Evolutionary conservation across 2,329 filamentous ascomycete genomes (phyloP).

Genomic region (Colletotrichum zoysiae): DNA sequence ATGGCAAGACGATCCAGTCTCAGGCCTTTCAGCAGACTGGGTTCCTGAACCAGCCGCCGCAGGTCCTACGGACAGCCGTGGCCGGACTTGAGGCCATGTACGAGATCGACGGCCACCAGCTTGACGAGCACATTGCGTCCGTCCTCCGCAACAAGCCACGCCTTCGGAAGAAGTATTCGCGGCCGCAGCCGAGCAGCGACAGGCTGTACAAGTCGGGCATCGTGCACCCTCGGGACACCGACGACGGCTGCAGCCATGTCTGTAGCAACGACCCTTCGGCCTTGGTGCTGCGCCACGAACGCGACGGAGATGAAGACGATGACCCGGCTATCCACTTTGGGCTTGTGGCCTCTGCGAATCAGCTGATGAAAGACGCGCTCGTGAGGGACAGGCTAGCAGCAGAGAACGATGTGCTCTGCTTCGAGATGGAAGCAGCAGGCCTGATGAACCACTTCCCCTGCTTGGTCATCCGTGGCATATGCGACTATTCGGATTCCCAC

Average conservation of each 20-base stretch:
- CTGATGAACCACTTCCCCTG: conserved; percentile 49
- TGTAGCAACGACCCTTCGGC: conserved; percentile 27
- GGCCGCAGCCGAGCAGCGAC: conserved; percentile 31
- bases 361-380: conserved; percentile 44
- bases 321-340: conserved; percentile 27
- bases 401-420: conserved; percentile 47
- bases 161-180: conserved; percentile 34
- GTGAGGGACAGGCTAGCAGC: conserved; percentile 27
- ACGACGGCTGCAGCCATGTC: neutral
- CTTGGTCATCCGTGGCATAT: conserved; percentile 52
- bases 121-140: conserved; percentile 19
- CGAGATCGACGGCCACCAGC: conserved; percentile 39
- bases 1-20: conserved; percentile 44
- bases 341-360: conserved; percentile 40
- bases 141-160: conserved; percentile 32
- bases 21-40: conserved; percentile 39
- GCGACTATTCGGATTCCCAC: conserved; percentile 52
- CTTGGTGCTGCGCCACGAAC: conserved; percentile 15
- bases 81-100: conserved; percentile 30
- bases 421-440: conserved; percentile 53
- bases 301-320: conserved; percentile 12
- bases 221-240: conserved; percentile 16
- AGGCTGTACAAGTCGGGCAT: conserved; percentile 28
- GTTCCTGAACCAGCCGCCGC: conserved; percentile 43
- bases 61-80: conserved; percentile 35